These are phyloP conservation scores for Hymenoscyphus fructigenus DNA, from an alignment of 2,329 filamentous ascomycete species.

Conservation along the genomic window DNA sequence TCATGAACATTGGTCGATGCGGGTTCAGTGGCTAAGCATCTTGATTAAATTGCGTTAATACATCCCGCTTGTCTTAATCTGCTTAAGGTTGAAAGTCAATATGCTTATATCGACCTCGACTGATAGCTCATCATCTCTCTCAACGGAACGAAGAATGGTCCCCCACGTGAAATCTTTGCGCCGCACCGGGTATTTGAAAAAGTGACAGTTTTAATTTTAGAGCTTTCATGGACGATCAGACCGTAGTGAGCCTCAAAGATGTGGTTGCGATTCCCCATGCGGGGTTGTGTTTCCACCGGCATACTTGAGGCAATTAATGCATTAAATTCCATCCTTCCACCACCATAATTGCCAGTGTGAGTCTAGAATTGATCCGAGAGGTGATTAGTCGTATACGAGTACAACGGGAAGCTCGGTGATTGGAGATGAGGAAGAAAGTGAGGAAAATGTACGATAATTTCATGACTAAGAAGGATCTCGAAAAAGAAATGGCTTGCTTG, in stretches of 20 bases:
- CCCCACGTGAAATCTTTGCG: not conserved
- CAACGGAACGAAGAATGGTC: too few relatives aligned
- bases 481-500: not conserved
- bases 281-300: constrained; percentile 1
- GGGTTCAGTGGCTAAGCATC: too few relatives aligned
- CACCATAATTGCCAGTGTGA: not conserved
- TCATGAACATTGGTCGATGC: too few relatives aligned
- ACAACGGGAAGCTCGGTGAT: not conserved
- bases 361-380: not conserved
- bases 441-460: not conserved
- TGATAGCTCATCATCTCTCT: not conserved
- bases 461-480: not conserved
- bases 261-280: not conserved
- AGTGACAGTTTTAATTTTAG: not conserved
- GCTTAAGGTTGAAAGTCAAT: too few relatives aligned
- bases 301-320: constrained; percentile 8
- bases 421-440: not conserved
- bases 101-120: not conserved
- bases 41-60: too few relatives aligned
- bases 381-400: not conserved
- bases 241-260: constrained; percentile 4
- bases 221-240: not conserved
- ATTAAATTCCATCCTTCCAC: not conserved
- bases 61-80: too few relatives aligned
- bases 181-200: not conserved